Conservation (phyloP, 306 rosid species). For the Quercus suber region DNA sequence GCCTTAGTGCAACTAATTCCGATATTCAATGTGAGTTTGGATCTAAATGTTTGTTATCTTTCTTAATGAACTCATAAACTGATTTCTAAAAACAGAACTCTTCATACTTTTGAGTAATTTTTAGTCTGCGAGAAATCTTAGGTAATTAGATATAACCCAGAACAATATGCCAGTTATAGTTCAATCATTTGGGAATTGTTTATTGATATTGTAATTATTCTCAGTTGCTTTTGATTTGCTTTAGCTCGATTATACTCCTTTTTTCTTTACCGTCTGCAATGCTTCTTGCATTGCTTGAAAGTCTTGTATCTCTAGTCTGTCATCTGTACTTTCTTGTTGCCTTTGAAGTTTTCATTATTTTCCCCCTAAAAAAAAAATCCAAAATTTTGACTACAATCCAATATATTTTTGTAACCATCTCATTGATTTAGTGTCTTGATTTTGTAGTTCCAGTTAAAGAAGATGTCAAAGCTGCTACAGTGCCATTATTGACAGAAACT, state of each 20-base stretch:
- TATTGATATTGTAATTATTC: not conserved
- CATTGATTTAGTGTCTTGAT: constrained; percentile 4
- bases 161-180: not conserved
- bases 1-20: constrained; percentile 14
- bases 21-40: constrained; percentile 37
- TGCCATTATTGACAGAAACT: constrained; percentile 43
- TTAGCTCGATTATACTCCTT: not conserved
- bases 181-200: not conserved
- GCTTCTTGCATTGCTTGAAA: not conserved
- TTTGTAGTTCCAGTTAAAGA: constrained; percentile 48
- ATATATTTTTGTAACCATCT: not conserved
- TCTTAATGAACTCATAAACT: not conserved
- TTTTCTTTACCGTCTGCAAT: not conserved
- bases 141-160: not conserved
- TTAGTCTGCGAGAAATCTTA: not conserved
- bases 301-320: not conserved
- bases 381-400: not conserved
- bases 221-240: not conserved
- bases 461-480: constrained; percentile 40
- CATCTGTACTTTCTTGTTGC: not conserved
- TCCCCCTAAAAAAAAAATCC: not conserved
- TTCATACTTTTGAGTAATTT: not conserved
- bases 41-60: not conserved
- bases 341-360: not conserved
- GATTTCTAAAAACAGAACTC: not conserved